Conservation (phyloP, 2,329 filamentous ascomycete species). For the Fusarium virguliforme region DNA sequence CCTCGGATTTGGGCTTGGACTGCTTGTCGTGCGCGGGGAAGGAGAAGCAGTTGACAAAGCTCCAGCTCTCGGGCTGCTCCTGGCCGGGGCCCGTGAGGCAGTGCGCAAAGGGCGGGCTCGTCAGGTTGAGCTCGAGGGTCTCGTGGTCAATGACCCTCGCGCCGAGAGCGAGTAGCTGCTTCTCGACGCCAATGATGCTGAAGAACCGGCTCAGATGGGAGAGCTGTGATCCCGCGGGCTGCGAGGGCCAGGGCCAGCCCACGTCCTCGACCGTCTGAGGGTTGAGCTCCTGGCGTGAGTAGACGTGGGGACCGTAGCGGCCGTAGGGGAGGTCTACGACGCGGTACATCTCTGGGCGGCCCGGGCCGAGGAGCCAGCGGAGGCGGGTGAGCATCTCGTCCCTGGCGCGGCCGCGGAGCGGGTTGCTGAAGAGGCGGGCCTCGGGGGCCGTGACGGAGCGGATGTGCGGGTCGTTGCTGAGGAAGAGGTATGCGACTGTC, state of each 20-base stretch:
- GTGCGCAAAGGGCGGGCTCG: conserved; percentile 14
- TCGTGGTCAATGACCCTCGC: conserved; percentile 45
- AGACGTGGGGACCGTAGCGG: conserved; percentile 46
- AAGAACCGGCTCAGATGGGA: conserved; percentile 38
- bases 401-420: conserved; percentile 34
- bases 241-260: conserved; percentile 42
- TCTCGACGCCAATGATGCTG: conserved; percentile 48
- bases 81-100: conserved; percentile 19
- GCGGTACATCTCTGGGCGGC: conserved; percentile 43
- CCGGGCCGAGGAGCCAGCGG: conserved; percentile 48
- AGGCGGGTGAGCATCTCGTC: conserved; percentile 48
- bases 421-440: conserved; percentile 42
- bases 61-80: conserved; percentile 50
- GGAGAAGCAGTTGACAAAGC: conserved; percentile 50
- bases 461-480: conserved; percentile 32
- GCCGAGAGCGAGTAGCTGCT: conserved; percentile 48
- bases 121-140: conserved; percentile 46
- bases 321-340: conserved; percentile 50
- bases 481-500: conserved; percentile 44
- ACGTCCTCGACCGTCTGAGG: conserved; percentile 38
- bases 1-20: conserved; percentile 22
- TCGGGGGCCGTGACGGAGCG: conserved; percentile 22
- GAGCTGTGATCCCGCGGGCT: conserved; percentile 23
- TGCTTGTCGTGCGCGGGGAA: conserved; percentile 27
- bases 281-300: conserved; percentile 42